Evolutionary conservation across 106 monocot species (phyloP).

Genomic region (Ottelia alismoides): DNA sequence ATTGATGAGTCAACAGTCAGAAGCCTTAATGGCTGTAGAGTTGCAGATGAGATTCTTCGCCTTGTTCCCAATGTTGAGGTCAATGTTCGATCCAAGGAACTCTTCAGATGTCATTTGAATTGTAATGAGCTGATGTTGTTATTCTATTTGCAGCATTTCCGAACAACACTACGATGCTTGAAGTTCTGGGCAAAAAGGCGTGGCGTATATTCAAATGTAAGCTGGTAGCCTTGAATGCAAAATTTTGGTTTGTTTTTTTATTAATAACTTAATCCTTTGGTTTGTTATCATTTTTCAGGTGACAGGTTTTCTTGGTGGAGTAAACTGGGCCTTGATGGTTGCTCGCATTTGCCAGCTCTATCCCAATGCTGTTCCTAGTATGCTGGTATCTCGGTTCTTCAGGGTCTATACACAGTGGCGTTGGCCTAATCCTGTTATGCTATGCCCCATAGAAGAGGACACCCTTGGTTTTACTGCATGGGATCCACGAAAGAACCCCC

Average conservation of each 20-base stretch:
- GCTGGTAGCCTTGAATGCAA: neutral
- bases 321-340: conserved; percentile 68
- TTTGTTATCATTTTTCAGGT: conserved; percentile 22
- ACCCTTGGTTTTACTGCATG: conserved; percentile 74
- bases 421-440: too few relatives aligned
- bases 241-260: neutral
- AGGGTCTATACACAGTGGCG: conserved; percentile 81
- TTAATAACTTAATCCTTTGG: too few relatives aligned
- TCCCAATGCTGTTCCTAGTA: conserved; percentile 75
- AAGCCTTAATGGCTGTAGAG: conserved; percentile 87
- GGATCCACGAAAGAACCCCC: conserved; percentile 70
- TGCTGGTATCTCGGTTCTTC: conserved; percentile 76
- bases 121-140: neutral
- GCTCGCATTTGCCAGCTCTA: conserved; percentile 74
- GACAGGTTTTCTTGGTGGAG: conserved; percentile 81
- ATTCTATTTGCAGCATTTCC: conserved; percentile 39
- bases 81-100: neutral
- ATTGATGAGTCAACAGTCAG: conserved; percentile 77
- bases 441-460: conserved; percentile 59
- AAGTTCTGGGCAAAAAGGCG: conserved; percentile 77
- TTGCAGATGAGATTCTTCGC: conserved; percentile 75
- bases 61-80: conserved; percentile 82
- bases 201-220: conserved; percentile 83
- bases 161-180: conserved; percentile 58
- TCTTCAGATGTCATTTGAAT: neutral